Conservation (phyloP, 176 grass and related monocot species). For the Chloris gayana region DNA sequence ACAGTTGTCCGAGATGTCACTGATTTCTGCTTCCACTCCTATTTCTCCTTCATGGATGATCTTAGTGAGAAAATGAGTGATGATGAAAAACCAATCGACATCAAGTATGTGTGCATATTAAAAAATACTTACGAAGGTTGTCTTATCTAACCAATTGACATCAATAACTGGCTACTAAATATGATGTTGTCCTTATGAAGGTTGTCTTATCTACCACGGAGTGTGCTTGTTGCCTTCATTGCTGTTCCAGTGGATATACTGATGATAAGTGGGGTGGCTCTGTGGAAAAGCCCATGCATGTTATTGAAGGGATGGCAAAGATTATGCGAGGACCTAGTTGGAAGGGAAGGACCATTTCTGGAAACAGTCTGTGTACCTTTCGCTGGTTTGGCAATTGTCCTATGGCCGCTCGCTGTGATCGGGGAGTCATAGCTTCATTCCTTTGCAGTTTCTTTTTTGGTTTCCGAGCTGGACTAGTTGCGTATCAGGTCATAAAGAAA, state of each 20-base stretch:
- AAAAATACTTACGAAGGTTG: too few species aligned
- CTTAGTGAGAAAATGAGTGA: conserved; percentile 59
- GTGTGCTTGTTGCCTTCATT: conserved; percentile 50
- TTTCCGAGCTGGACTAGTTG: conserved; percentile 56
- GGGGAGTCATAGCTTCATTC: conserved; percentile 64
- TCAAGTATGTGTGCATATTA: conserved; percentile 65
- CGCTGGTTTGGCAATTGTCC: conserved; percentile 72
- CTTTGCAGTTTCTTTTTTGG: conserved; percentile 76
- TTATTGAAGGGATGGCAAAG: conserved; percentile 89
- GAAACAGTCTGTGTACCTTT: conserved; percentile 89
- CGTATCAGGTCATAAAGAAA: conserved; percentile 70
- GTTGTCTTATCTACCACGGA: conserved; percentile 60
- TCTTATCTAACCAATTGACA: too few species aligned
- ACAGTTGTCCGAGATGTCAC: conserved; percentile 75
- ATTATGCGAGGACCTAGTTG: conserved; percentile 75
- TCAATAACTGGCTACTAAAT: neutral
- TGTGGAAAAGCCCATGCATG: conserved; percentile 88
- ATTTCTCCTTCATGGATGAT: conserved; percentile 94
- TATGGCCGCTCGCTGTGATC: conserved; percentile 82
- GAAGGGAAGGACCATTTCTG: conserved; percentile 89
- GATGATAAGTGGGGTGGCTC: conserved; percentile 69
- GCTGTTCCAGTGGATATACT: conserved; percentile 69
- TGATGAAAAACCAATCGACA: conserved; percentile 66
- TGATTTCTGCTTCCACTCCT: conserved; percentile 89
- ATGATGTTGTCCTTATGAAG: conserved; percentile 31